Conservation (phyloP, 1,284 basidiomycete genomes). For the Tilletia indica region DNA sequence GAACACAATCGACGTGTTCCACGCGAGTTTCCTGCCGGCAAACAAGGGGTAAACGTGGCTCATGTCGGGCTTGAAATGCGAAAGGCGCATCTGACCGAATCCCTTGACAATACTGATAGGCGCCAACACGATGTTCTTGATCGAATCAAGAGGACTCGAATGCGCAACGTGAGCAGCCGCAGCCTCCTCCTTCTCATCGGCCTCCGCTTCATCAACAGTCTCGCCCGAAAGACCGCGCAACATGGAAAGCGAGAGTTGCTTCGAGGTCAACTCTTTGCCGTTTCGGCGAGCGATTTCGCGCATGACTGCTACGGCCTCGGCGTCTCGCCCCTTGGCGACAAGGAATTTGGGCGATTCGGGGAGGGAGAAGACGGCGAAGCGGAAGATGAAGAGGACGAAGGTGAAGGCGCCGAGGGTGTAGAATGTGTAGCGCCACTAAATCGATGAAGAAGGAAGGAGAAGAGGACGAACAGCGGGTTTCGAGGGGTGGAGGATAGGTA, state of each 20-base stretch:
- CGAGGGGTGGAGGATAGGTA: not conserved
- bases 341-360: slow-evolving; percentile 56
- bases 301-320: slow-evolving; percentile 49
- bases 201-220: slow-evolving; percentile 42
- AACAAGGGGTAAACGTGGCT: slow-evolving; percentile 50
- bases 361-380: slow-evolving; percentile 51
- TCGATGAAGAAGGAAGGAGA: not conserved
- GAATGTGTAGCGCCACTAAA: slow-evolving; percentile 49
- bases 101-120: slow-evolving; percentile 24
- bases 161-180: slow-evolving; percentile 19
- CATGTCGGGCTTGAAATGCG: slow-evolving; percentile 37
- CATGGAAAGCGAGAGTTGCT: slow-evolving; percentile 48
- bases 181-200: slow-evolving; percentile 29
- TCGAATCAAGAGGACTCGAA: not conserved
- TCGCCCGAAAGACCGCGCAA: slow-evolving; percentile 53
- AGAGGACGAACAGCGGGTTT: not conserved
- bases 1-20: slow-evolving; percentile 45
- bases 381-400: slow-evolving; percentile 45
- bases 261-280: slow-evolving; percentile 44
- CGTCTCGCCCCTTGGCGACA: slow-evolving; percentile 53
- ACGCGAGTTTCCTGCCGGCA: slow-evolving; percentile 41
- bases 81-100: slow-evolving; percentile 20
- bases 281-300: slow-evolving; percentile 49
- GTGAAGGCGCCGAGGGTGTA: slow-evolving; percentile 51
- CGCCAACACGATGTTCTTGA: slow-evolving; percentile 18